Base-by-base conservation (phyloP, 371 early-diverging fungal genomes). In the Vavraia culicis region DNA sequence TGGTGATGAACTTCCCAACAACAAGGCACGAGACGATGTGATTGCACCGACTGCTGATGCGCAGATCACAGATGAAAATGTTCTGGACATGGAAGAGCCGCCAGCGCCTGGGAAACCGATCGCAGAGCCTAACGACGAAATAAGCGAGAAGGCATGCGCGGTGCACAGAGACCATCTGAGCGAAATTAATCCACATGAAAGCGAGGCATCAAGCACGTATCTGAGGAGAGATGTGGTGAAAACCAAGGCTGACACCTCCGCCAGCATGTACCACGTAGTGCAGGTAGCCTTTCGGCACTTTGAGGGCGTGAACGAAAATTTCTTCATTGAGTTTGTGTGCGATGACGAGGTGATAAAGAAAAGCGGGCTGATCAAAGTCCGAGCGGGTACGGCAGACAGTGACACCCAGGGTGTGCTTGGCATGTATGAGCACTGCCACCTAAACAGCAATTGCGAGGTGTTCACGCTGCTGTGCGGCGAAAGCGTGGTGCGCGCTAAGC, bases 211-310 rank as follows among this genome's bases (percentile, higher is more conserved):
- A 27, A 27, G 27, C 27, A 27, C 27, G 27, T 27, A 27, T 27
- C 27, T 27, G 27, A 2, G 27, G 4, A 27, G 27, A 27, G 27
- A 27, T 7, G 27, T 27, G 27, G 27, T 27, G 7, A 27, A 2
- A 7, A 2, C 27, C 27, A 27, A 27, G 27, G 4, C 27, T 4
- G 27, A 27, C 2, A 27, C 15, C 23, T 19, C 31, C 0, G 41
- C 15, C 11, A 38, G 44, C 2, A 49, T 40, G 22, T 43, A 55
- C 21, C 49, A 44, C 31, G 8, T 61, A 14, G 14, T 59, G 9
- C 66, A 65, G 49, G 39, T 52, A 4, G 49, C 42, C 36, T 57
- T 65, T 11, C 44, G 44, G 13, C 31, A 41, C 37, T 54, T 65
- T 35, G 23, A 58, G 22, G 53, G 51, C 34, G 13, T 54, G 11